Conservation (phyloP, 768 basidiomycete genomes). For the Lactifluus pinguis region DNA sequence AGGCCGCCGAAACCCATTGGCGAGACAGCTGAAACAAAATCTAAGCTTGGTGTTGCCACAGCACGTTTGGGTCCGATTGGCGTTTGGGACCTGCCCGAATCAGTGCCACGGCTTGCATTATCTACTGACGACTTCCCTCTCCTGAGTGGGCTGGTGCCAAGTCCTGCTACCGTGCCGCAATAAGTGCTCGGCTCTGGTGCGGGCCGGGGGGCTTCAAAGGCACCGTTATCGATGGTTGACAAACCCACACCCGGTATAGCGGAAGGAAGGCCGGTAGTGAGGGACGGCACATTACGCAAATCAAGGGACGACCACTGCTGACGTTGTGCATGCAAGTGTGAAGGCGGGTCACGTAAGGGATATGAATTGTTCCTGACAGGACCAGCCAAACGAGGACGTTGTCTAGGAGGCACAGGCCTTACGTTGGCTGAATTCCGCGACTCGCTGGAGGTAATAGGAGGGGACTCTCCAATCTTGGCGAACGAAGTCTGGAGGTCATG, state of each 20-base stretch:
- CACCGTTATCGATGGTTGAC: slow-evolving; percentile 6
- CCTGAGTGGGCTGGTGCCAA: background rate
- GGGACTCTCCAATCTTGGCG: background rate
- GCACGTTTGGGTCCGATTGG: background rate
- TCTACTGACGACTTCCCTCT: background rate
- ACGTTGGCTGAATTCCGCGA: background rate
- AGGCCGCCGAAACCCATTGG: slow-evolving; percentile 4
- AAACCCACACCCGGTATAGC: background rate
- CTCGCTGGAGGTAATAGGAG: background rate
- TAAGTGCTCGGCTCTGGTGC: background rate
- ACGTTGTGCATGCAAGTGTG: background rate
- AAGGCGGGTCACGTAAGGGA: background rate
- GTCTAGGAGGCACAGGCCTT: background rate
- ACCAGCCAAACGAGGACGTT: background rate
- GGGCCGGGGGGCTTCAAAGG: slow-evolving; percentile 13
- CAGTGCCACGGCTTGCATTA: background rate
- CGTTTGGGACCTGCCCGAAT: background rate
- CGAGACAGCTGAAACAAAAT: background rate
- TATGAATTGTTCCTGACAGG: background rate
- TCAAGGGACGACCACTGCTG: slow-evolving; percentile 1
- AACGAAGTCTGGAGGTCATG: background rate
- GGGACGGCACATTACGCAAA: background rate
- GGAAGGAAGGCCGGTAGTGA: background rate
- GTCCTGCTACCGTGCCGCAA: background rate
- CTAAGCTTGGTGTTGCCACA: background rate